phyloP scores from a whole-genome alignment of 176 grass and related monocot genomes.

The Carex pumila region DNA sequence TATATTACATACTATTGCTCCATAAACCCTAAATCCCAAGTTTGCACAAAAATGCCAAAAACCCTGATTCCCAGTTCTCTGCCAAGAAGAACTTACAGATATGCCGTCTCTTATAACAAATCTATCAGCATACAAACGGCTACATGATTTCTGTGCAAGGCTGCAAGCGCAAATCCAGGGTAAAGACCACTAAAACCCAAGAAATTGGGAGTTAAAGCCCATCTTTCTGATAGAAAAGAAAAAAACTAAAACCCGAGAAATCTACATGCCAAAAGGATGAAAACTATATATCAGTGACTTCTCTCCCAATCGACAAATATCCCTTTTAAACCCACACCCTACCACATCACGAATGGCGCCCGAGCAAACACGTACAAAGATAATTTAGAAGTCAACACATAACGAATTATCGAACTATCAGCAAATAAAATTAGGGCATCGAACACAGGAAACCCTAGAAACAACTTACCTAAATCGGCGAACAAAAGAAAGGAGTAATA shows the following conservation, averaged over 20 bases:
- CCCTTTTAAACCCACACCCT: neutral
- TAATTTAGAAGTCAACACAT: neutral
- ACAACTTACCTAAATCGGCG: neutral
- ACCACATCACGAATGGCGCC: neutral
- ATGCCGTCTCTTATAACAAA: neutral
- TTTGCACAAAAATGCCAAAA: neutral
- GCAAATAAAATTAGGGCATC: neutral
- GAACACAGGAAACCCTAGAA: neutral
- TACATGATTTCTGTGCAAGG: neutral
- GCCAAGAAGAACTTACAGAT: neutral
- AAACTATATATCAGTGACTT: neutral
- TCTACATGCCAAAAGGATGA: neutral
- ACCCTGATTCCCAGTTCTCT: neutral
- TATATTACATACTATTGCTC: neutral
- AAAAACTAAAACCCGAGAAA: neutral
- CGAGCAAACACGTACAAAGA: neutral
- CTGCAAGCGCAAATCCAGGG: neutral
- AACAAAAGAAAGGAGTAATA: neutral
- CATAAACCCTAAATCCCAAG: slow-evolving; percentile 2
- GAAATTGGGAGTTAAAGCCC: neutral
- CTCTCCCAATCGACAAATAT: neutral
- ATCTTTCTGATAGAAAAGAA: neutral
- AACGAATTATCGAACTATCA: neutral
- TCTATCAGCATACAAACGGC: neutral
- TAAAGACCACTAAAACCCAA: neutral